These are phyloP conservation scores for Lentithecium fluviatile DNA, from an alignment of 495 filamentous ascomycete genomes.

Conservation along the genomic window DNA sequence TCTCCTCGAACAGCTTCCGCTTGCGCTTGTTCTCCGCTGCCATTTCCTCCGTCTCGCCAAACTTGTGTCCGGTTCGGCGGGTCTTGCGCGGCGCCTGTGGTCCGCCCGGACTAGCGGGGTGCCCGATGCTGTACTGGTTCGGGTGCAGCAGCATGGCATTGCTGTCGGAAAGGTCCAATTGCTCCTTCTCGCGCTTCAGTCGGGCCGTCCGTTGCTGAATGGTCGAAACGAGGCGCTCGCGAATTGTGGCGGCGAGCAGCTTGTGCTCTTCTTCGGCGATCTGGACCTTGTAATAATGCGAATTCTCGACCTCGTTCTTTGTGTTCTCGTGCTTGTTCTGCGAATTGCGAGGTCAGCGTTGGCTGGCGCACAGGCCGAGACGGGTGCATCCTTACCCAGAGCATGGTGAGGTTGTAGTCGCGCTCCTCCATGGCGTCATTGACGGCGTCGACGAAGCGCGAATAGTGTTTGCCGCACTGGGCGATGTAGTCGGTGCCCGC, in stretches of 20 bases:
- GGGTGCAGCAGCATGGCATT: conserved; percentile 88
- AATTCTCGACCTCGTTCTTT: conserved; percentile 51
- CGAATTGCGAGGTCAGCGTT: conserved; percentile 12
- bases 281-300: conserved; percentile 61
- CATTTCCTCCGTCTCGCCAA: conserved; percentile 71
- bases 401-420: conserved; percentile 71
- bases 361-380: not conserved
- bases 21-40: conserved; percentile 69
- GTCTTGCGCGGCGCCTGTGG: conserved; percentile 80
- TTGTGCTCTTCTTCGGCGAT: conserved; percentile 80
- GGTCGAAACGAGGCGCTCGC: conserved; percentile 76
- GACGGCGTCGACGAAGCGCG: conserved; percentile 75
- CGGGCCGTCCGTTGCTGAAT: conserved; percentile 72
- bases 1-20: conserved; percentile 68
- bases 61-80: conserved; percentile 58
- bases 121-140: conserved; percentile 78
- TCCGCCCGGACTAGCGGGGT: conserved; percentile 69
- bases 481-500: conserved; percentile 41
- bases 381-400: conserved; percentile 61
- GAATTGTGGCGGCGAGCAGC: conserved; percentile 71
- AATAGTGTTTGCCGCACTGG: conserved; percentile 76
- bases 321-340: conserved; percentile 51
- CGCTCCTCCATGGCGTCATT: conserved; percentile 81
- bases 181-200: conserved; percentile 83
- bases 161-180: conserved; percentile 81